Conservation (phyloP, 305 asterid species). For the Fraxinus sp. region DNA sequence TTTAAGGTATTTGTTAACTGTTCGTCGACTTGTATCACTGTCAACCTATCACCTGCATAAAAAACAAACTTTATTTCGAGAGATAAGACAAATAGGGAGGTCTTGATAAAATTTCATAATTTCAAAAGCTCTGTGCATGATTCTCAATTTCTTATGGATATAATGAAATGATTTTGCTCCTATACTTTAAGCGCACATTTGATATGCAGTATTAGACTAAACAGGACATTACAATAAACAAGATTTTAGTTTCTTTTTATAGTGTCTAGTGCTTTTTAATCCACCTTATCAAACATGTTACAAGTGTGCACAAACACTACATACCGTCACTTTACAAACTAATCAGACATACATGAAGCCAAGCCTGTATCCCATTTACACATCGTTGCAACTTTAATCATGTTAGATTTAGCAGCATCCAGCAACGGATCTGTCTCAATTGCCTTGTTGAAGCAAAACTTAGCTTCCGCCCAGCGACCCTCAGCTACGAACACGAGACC, state of each 20-base stretch:
- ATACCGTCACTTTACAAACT: constrained; percentile 20
- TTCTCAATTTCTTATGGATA: neutral
- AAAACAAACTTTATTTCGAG: constrained; percentile 1
- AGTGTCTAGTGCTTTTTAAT: neutral
- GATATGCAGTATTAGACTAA: neutral
- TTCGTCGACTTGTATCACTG: constrained; percentile 6
- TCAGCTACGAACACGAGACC: constrained; percentile 94
- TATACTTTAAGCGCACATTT: neutral
- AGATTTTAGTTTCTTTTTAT: neutral
- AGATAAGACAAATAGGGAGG: neutral
- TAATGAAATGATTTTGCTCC: neutral
- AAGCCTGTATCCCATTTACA: constrained; percentile 37
- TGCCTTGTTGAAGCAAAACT: constrained; percentile 82
- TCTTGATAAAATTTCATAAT: neutral
- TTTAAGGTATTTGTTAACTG: neutral
- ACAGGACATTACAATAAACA: neutral
- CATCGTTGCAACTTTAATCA: constrained; percentile 54
- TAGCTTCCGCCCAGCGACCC: constrained; percentile 74
- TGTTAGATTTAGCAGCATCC: constrained; percentile 90
- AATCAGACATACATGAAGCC: constrained; percentile 29
- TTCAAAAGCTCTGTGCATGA: neutral
- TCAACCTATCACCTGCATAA: constrained; percentile 20
- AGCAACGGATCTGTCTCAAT: constrained; percentile 68
- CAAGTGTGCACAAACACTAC: neutral
- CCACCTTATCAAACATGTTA: neutral